These are phyloP conservation scores for Lithospermum erythrorhizon DNA, from an alignment of 257 asterid species.

Conservation along the genomic window DNA sequence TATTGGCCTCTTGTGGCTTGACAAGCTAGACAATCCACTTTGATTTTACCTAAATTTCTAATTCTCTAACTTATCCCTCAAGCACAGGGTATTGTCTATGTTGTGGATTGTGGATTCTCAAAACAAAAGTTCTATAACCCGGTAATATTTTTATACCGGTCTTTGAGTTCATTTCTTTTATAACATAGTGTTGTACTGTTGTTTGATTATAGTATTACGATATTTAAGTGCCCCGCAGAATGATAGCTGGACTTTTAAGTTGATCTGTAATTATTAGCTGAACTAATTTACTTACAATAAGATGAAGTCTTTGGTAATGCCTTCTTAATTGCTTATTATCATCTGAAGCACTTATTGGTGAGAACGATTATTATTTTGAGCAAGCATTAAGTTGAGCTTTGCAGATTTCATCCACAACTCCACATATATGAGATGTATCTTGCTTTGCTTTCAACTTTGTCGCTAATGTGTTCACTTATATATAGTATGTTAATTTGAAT, in stretches of 20 bases:
- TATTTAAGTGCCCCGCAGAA: too few relatives aligned
- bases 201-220: too few relatives aligned
- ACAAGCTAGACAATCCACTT: not conserved
- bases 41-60: slow-evolving; percentile 5
- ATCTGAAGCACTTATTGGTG: not conserved
- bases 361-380: too few relatives aligned
- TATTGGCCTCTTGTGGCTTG: not conserved
- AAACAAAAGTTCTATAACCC: slow-evolving; percentile 90
- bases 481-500: slow-evolving; percentile 1
- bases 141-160: slow-evolving; percentile 21
- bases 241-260: too few relatives aligned
- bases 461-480: not conserved
- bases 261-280: too few relatives aligned
- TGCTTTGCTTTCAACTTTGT: not conserved
- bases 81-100: slow-evolving; percentile 81
- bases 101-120: slow-evolving; percentile 88
- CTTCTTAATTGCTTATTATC: too few relatives aligned
- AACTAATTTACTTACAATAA: too few relatives aligned
- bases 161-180: not conserved
- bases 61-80: not conserved
- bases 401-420: not conserved
- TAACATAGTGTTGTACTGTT: not conserved
- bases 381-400: too few relatives aligned
- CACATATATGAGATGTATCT: not conserved
- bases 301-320: too few relatives aligned